Percentiles rank a stretch among this genome's conserved stretches.
These are phyloP conservation scores for Didymella pomorum DNA, from an alignment of 2,329 filamentous ascomycete species.

Conservation along the genomic window DNA sequence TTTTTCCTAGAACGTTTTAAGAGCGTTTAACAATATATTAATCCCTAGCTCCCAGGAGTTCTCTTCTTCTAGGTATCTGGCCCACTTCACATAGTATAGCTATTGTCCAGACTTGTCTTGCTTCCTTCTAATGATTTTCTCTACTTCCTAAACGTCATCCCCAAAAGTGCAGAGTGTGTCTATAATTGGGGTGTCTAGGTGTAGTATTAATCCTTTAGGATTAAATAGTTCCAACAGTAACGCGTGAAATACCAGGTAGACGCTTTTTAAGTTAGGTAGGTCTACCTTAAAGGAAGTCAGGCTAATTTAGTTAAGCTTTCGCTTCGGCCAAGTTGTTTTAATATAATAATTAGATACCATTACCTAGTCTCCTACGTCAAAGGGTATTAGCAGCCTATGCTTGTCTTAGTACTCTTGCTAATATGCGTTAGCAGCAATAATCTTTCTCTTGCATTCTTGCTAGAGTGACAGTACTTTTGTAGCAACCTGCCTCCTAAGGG, in stretches of 20 bases:
- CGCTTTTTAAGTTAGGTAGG: background rate
- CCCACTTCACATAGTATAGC: background rate
- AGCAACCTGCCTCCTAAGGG: background rate
- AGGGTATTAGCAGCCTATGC: background rate
- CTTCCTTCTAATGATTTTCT: background rate
- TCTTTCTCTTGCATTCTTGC: background rate
- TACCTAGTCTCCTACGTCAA: background rate
- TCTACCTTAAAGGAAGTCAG: background rate
- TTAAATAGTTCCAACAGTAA: background rate
- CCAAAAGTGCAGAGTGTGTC: background rate
- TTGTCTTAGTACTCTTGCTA: background rate
- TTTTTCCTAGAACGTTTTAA: background rate
- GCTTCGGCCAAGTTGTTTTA: background rate
- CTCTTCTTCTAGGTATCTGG: background rate
- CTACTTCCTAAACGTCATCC: background rate
- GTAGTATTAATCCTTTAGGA: background rate
- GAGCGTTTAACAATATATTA: background rate
- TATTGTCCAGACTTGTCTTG: background rate
- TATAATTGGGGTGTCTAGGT: background rate
- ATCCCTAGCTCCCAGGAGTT: background rate
- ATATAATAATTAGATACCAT: background rate
- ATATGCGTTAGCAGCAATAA: background rate
- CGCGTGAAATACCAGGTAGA: background rate
- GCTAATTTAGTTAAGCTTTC: background rate
- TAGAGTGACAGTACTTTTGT: background rate